Base-by-base conservation (phyloP, 305 asterid genomes). In the Rubia balearica region DNA sequence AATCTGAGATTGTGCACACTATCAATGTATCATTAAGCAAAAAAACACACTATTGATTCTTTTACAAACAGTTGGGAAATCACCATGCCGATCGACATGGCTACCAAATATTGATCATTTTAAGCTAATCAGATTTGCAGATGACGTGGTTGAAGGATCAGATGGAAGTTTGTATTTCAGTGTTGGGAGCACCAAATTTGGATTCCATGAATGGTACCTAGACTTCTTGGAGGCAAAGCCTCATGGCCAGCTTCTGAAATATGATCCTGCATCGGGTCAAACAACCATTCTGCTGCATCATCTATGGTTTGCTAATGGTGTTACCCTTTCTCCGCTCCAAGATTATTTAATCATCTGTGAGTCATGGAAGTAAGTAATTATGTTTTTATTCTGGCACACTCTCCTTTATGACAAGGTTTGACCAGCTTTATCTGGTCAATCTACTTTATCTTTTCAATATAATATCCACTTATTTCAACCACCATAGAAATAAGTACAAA, bases 301-400 rank as follows among this genome's bases (percentile, higher is more conserved):
- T 67, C 88, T 91, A 7, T 79, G 79, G 53, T 86, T 88, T 49
- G 87, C 96, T n/a, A 89, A 91, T 30, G 96, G 96, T 6, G 93
- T 89, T 57, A 88, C 90, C 8, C 69, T 91, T 40, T 88, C 96
- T 10, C 60, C 81, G 0, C 45, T 80, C 36, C 82, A 89, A 79
- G 84, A 88, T 71, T 89, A 63, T 81, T 51, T 91, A 75, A 68
- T 89, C 45, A 78, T 89, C 63, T 89, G 96, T 41, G 96, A 89
- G 78, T 17, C 95, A 0, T 84, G 88, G 95, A 88, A 84, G 96
- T 91, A 79, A 75, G 95, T 55, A 27, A 30, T 17, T 24, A n/a
- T 42, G 0, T 22, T 21, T 1, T 27, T 27, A 27, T 27, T 27
- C 30, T 27, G 1, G 2, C 30, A 27, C 30, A 27, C 30, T 27